phyloP scores from a whole-genome alignment of 2,329 filamentous ascomycete genomes.

The Alternaria incomplexa region DNA sequence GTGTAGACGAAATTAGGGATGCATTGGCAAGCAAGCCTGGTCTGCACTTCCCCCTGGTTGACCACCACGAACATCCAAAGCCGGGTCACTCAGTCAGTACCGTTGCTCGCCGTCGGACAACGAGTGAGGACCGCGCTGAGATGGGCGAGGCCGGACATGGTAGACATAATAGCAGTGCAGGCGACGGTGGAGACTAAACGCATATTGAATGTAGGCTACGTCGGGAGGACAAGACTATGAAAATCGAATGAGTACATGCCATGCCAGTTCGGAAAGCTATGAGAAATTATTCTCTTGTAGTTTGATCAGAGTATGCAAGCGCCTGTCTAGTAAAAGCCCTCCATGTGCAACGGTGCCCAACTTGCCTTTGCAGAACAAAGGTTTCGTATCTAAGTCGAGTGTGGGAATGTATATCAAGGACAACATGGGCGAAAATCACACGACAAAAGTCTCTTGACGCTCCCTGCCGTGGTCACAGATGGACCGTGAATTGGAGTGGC shows the following conservation, averaged over 20 bases:
- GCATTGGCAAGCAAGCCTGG: slow-evolving; percentile 47
- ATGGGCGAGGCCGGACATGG: background rate
- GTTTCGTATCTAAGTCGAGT: background rate
- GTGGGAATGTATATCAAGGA: background rate
- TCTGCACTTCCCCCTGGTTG: slow-evolving; percentile 18
- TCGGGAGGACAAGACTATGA: background rate
- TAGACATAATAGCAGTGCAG: background rate
- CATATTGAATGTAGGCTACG: background rate
- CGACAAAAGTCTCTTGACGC: background rate
- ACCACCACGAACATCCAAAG: slow-evolving; percentile 18
- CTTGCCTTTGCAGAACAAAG: background rate
- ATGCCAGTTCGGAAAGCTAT: background rate
- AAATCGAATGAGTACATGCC: background rate
- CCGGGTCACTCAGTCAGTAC: slow-evolving; percentile 1
- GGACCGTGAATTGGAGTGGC: background rate
- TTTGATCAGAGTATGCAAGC: background rate
- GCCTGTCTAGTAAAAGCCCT: background rate
- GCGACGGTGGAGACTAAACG: background rate
- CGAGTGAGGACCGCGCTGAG: background rate
- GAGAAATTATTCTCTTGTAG: background rate
- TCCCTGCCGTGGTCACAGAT: background rate
- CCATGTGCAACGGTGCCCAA: background rate
- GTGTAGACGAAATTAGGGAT: slow-evolving; percentile 49
- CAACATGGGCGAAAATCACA: background rate
- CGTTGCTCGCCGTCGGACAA: background rate